A percentile compares a stretch with the other conserved stretches of the same genome.
These are phyloP conservation scores for Capsicum chinense DNA, from an alignment of 257 asterid genomes.

Conservation along the genomic window DNA sequence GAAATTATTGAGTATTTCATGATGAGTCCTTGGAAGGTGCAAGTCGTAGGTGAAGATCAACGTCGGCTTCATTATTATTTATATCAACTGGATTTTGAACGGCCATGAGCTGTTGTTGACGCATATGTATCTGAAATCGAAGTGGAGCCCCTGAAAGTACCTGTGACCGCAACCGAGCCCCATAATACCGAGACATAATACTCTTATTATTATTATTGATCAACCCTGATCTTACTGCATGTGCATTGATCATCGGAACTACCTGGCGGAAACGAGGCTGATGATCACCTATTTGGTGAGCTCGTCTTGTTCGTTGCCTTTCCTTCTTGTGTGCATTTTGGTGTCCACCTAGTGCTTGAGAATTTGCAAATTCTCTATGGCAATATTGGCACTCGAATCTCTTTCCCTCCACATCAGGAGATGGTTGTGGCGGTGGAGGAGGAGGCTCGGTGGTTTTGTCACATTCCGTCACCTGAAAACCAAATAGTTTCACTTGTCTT, in stretches of 20 bases:
- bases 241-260: conserved; percentile 45
- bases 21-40: not conserved
- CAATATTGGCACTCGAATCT: conserved; percentile 74
- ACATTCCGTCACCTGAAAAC: conserved; percentile 46
- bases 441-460: not conserved
- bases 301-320: conserved; percentile 61
- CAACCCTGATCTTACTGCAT: conserved; percentile 45
- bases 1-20: not conserved
- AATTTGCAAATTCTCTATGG: conserved; percentile 57
- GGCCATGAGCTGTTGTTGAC: conserved; percentile 33
- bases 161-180: conserved; percentile 32
- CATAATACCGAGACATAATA: conserved; percentile 8
- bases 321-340: conserved; percentile 93
- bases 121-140: conserved; percentile 39
- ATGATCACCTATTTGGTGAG: conserved; percentile 35
- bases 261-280: conserved; percentile 47
- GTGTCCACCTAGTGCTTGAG: conserved; percentile 85
- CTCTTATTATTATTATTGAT: conserved; percentile 20
- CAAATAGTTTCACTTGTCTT: conserved; percentile 56
- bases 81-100: conserved; percentile 36
- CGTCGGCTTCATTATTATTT: conserved; percentile 60
- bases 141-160: conserved; percentile 68
- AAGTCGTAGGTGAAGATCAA: conserved; percentile 71
- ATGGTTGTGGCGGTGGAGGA: conserved; percentile 25
- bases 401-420: conserved; percentile 36